A percentile compares a stretch with the other conserved stretches of the same genome.
phyloP scores from a whole-genome alignment of 208 protist species.

The Naegleria fowleri region DNA sequence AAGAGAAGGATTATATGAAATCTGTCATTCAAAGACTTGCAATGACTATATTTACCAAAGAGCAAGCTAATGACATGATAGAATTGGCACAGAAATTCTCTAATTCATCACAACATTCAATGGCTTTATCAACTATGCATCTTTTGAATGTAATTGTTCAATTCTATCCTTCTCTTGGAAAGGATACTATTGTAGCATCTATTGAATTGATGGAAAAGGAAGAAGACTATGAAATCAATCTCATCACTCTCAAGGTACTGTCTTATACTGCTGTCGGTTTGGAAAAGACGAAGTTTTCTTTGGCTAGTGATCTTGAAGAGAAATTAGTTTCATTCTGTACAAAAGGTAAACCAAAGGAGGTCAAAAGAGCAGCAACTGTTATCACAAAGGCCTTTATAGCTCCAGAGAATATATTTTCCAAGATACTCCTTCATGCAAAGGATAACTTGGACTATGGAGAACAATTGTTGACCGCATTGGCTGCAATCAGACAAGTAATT shows the following conservation, averaged over 20 bases:
- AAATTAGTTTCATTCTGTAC: neutral
- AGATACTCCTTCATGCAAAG: neutral
- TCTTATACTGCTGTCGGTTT: neutral
- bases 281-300: neutral
- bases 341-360: neutral
- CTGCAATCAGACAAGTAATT: neutral
- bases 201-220: neutral
- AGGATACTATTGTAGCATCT: neutral
- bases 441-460: neutral
- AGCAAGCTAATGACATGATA: neutral
- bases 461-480: neutral
- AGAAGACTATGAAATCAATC: neutral
- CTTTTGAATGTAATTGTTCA: neutral
- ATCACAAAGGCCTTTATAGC: neutral
- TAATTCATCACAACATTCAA: neutral
- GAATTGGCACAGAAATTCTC: neutral
- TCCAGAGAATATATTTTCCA: neutral
- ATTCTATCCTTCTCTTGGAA: neutral
- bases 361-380: neutral
- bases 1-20: neutral
- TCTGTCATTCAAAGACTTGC: neutral
- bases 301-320: neutral
- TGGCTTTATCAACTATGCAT: neutral
- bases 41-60: neutral
- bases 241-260: neutral